Base-by-base conservation (phyloP, 2,329 filamentous ascomycete genomes). In the Neofusicoccum ribis region DNA sequence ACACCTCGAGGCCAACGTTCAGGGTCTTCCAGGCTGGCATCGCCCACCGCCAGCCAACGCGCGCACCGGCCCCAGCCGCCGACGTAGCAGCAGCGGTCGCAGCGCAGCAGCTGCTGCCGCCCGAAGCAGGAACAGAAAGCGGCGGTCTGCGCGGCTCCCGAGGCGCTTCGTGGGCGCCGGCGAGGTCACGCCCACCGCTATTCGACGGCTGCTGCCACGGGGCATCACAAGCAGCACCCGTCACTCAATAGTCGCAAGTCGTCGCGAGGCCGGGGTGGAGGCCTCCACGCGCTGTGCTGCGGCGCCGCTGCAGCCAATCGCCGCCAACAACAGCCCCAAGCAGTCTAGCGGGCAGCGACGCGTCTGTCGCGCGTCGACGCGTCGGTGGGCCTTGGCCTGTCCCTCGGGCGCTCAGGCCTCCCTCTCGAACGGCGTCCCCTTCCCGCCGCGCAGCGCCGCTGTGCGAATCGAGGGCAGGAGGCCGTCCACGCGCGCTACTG, bases 111-210 rank as follows among this genome's bases (percentile, higher is more conserved):
- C 41, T 15, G 56, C 56, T 5, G 56, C 56, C 27, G 41, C 23
- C 56, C 47, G 56, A 49, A 47, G 56, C 56, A 60, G 56, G 56
- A 47, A 60, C 56, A n/a, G 54, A 54, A 54, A 54, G 17, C 50
- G 20, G 50, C 50, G 50, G 50, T 54, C 50, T 54, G 50, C 50
- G 50, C 50, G 50, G 50, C 50, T 9, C 50, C 14, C 34, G 50
- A 54, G 34, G n/a, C 43, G 43, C 43, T 15, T 44, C 14, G n/a
- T 17, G 14, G 37, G 37, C 37, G 37, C 37, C 27, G 34, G 34
- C 27, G 49, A 51, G 49, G 27, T 27, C 49, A 34, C 34, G 50
- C 36, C 50, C 50, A 37, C 50, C 47, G 50, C 50, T 20, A 6
- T 39, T 39, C 37, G 37, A 39, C 37, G 14, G 37, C 37, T 11